Evolutionary conservation across 805 yeast species (phyloP), one percentile per base, ranked within the genome.

Genomic region (Lachancea kluyveri): DNA sequence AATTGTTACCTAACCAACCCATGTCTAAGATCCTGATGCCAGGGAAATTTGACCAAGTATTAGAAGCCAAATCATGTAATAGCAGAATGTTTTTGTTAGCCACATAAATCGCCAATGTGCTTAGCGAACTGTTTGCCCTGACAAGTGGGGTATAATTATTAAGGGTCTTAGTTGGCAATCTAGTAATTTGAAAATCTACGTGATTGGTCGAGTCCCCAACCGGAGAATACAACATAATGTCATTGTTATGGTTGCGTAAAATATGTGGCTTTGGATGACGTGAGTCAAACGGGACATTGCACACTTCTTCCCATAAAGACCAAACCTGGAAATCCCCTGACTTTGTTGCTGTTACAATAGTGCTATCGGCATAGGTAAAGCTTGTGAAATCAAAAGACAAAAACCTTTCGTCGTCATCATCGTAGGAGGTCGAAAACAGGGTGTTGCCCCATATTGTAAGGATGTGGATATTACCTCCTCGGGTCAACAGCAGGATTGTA

Each of bases 1-100:
- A 56, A 5, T 52, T 47, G 16, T 33, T 40, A 4, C 54, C 58
- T 14, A 58, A 17, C 63, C 63, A 58, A n/a, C 47, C 42, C 46
- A 52, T 39, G 28, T 51, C 53, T 4, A 51, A 15, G 4, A 57
- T 41, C 1, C 36, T 33, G 22, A 49, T 23, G 12, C 52, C 51
- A 5, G 32, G 28, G 37, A 52, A 57, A 17, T 41, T 43, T 23
- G 37, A 37, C 63, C 63, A 58, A 7, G 29, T 23, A 26, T 42
- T 48, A 4, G 56, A 47, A 22, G 45, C 50, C 30, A 50, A 17
- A 35, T 54, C 49, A 13, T 48, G 50, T 5, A 58, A 25, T n/a
- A 54, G 30, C 22, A 58, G 33, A n/a, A 53, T 36, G 23, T 48
- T 43, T 28, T 58, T 58, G 36, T 58, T 58, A 1, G 57, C 38